Evolutionary conservation across 2,329 filamentous ascomycete species (phyloP), one percentile per base, ranked within the genome.

Genomic region (Paecilomyces sp.): DNA sequence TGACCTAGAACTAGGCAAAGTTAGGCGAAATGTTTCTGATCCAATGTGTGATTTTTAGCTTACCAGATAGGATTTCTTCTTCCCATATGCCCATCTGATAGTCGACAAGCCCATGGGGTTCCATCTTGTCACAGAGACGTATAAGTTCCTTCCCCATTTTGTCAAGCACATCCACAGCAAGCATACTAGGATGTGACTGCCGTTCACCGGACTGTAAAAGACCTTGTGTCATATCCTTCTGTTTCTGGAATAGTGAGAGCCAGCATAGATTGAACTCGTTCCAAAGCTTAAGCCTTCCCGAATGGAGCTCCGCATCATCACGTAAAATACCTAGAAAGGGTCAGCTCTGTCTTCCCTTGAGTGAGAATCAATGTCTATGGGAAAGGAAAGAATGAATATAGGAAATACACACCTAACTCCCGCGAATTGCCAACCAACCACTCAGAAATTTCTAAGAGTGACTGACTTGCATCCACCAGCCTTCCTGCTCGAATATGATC

Each of bases 21-120:
- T 28, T 30, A 24, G 41, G 55, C 24, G 52, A 56, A 9, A 57
- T 50, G 13, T 24, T 56, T 18, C 54, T 54, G 47, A 57, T 58
- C 25, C 36, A 41, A 34, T 53, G 18, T 9, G 9, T 34, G 82
- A 6, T 30, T 53, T 24, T 25, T 11, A 3, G 12, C 90, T 76
- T 80, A 96, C 92, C 83, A 60, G 85, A 84, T 66, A 94, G 85
- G 67, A 97, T 97, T 70, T 90, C 87, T 71, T 97, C 92, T 76
- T 97, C 94, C 85, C 91, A 95, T 28, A 97, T 90, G 8, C 94
- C 94, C 78, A 96, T 95, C 70, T 97, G 89, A 73, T 97, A 99
- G 77, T 99, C 94, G 11, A 99, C 91, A 55, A 99, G 79, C n/a
- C 94, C 94, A 71, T 95, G 88, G 65, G 89, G 88, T 74, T 97